These are phyloP conservation scores for Neurospora sp. DNA, from an alignment of 495 filamentous ascomycete genomes.

Conservation along the genomic window DNA sequence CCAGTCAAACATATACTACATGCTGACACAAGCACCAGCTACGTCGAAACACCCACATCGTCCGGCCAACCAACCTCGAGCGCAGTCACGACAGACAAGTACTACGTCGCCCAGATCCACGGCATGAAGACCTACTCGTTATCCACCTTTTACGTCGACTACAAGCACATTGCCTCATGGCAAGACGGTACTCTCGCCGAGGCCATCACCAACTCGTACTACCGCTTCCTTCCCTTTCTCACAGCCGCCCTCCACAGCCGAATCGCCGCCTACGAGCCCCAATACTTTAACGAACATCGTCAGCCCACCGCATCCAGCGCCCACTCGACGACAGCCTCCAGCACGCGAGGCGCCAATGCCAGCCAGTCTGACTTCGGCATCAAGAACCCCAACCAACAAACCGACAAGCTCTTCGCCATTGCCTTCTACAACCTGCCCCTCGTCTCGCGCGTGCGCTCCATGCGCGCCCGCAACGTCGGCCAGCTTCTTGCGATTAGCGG, in stretches of 20 bases:
- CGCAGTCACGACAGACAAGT: conserved; percentile 71
- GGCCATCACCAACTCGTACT: conserved; percentile 83
- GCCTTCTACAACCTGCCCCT: conserved; percentile 96
- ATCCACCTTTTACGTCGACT: conserved; percentile 98
- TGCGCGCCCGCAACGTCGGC: conserved; percentile 86
- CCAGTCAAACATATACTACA: background rate
- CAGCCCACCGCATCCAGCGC: conserved; percentile 54
- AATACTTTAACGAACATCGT: conserved; percentile 85
- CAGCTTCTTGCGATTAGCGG: conserved; percentile 90
- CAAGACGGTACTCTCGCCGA: conserved; percentile 66
- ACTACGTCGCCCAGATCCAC: conserved; percentile 94
- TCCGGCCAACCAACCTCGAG: conserved; percentile 69
- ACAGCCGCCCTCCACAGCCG: conserved; percentile 83
- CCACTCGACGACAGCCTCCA: conserved; percentile 59
- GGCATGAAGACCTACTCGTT: conserved; percentile 74
- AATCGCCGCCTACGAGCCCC: conserved; percentile 86
- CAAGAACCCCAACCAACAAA: conserved; percentile 86
- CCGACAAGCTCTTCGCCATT: conserved; percentile 88
- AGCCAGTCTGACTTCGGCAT: conserved; percentile 54
- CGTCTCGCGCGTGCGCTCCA: conserved; percentile 79
- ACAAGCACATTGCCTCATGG: conserved; percentile 65
- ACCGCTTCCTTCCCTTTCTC: conserved; percentile 89
- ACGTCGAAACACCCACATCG: conserved; percentile 62
- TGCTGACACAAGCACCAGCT: conserved; percentile 35
- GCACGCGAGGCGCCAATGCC: conserved; percentile 43